Conservation (phyloP, 768 basidiomycete species). For the Suillus variegatus region DNA sequence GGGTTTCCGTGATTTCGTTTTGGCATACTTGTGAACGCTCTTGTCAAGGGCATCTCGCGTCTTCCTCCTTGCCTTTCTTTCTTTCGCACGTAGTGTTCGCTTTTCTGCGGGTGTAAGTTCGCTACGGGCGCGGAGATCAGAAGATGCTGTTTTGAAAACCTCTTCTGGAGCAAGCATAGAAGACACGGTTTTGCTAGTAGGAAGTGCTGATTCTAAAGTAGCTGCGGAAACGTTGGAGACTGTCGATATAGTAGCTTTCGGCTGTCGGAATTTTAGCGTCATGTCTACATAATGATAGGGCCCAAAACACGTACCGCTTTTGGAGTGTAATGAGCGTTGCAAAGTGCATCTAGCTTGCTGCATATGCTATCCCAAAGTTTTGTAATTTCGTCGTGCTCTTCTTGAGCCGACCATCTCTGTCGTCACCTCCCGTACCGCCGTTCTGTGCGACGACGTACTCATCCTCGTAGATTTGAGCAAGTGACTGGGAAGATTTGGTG, state of each 20-base stretch:
- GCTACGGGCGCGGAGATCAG: slow-evolving; percentile 61
- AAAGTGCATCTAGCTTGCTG: slow-evolving; percentile 87
- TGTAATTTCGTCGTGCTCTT: slow-evolving; percentile 91
- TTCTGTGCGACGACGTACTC: slow-evolving; percentile 76
- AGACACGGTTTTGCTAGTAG: slow-evolving; percentile 71
- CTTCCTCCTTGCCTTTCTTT: slow-evolving; percentile 70
- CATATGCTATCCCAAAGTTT: slow-evolving; percentile 83
- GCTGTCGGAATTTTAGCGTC: slow-evolving; percentile 45
- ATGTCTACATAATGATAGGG: neutral
- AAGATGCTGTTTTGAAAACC: slow-evolving; percentile 63
- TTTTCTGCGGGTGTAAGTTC: slow-evolving; percentile 90
- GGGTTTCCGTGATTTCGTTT: slow-evolving; percentile 27
- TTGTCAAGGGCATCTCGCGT: slow-evolving; percentile 65
- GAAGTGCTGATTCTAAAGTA: slow-evolving; percentile 87
- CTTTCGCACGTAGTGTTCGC: slow-evolving; percentile 63
- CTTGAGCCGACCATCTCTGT: slow-evolving; percentile 84
- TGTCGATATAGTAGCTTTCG: slow-evolving; percentile 85
- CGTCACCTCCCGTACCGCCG: slow-evolving; percentile 58
- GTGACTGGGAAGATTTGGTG: slow-evolving; percentile 81
- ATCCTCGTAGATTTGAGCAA: slow-evolving; percentile 95
- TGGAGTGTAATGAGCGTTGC: slow-evolving; percentile 94
- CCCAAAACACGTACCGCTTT: slow-evolving; percentile 66
- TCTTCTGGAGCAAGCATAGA: slow-evolving; percentile 95
- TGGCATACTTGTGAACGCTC: slow-evolving; percentile 64
- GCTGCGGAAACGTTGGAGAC: slow-evolving; percentile 81